phyloP scores from a whole-genome alignment of 2,329 filamentous ascomycete species.

The Aureobasidium subglaciale region DNA sequence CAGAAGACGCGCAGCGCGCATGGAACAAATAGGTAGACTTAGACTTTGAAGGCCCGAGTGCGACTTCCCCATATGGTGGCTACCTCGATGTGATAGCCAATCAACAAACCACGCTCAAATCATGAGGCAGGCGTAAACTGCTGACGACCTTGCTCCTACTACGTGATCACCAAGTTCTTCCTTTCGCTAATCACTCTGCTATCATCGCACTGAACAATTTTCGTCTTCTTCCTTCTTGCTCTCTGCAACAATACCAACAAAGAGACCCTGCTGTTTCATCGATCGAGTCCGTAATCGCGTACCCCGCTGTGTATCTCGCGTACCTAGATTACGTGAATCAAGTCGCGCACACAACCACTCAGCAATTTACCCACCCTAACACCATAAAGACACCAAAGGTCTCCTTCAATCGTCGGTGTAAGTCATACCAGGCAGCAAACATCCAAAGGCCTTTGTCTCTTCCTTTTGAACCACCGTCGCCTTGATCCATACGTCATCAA shows the following conservation, averaged over 20 bases:
- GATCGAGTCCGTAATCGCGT: slow-evolving; percentile 12
- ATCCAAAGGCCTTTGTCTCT: neutral
- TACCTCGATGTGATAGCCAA: slow-evolving; percentile 5
- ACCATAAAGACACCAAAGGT: neutral
- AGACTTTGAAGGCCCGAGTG: slow-evolving; percentile 3
- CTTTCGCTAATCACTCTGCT: neutral
- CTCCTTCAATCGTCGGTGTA: slow-evolving; percentile 4
- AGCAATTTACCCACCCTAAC: slow-evolving; percentile 7
- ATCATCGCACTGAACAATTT: neutral
- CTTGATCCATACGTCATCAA: slow-evolving; percentile 15
- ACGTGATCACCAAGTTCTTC: neutral
- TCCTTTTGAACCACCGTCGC: neutral
- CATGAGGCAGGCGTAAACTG: neutral
- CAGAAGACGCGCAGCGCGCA: neutral
- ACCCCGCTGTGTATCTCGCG: slow-evolving; percentile 10
- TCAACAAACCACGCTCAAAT: slow-evolving; percentile 10
- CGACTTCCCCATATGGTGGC: slow-evolving; percentile 2
- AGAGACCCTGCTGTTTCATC: slow-evolving; percentile 6
- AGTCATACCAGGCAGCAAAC: neutral
- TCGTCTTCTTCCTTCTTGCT: neutral
- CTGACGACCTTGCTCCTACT: slow-evolving; percentile 3
- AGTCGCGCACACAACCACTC: slow-evolving; percentile 11
- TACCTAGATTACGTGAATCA: slow-evolving; percentile 13
- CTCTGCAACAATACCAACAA: neutral
- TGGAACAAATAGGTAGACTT: neutral